A percentile compares a stretch with the other conserved stretches of the same genome.
Evolutionary conservation across 768 basidiomycete species (phyloP).

Genomic region (Podaxis sp.): DNA sequence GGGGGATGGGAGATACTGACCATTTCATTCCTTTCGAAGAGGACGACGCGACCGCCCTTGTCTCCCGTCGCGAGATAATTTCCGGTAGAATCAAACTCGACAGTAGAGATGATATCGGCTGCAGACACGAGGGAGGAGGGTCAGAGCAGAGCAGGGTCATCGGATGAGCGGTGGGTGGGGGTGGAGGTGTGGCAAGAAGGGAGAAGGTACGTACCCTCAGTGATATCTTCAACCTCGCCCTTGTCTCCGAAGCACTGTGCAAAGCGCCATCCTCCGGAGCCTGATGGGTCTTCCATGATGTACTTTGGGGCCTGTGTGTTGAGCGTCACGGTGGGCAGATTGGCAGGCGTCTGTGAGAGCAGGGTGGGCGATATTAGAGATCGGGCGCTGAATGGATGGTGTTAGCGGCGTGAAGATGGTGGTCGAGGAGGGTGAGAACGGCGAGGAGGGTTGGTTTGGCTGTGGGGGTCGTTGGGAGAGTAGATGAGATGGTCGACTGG

Average conservation of each 20-base stretch:
- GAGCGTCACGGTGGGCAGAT: slow-evolving; percentile 18
- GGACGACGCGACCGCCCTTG: slow-evolving; percentile 97
- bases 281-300: slow-evolving; percentile 82
- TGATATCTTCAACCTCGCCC: slow-evolving; percentile 99
- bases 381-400: slow-evolving; percentile 10
- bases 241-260: slow-evolving; percentile 99
- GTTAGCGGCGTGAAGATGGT: slow-evolving; percentile 18
- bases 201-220: slow-evolving; percentile 70
- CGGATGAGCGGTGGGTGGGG: neutral
- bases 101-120: slow-evolving; percentile 99
- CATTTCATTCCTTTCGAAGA: slow-evolving; percentile 98
- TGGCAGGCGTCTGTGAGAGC: slow-evolving; percentile 19
- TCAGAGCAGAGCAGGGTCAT: slow-evolving; percentile 3
- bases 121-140: slow-evolving; percentile 23
- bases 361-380: slow-evolving; percentile 8
- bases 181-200: neutral
- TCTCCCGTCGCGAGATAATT: slow-evolving; percentile 99
- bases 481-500: slow-evolving; percentile 9
- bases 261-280: slow-evolving; percentile 94
- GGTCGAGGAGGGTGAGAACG: slow-evolving; percentile 21
- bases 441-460: slow-evolving; percentile 20
- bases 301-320: slow-evolving; percentile 20
- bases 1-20: slow-evolving; percentile 39
- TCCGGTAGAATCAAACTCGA: slow-evolving; percentile 99
- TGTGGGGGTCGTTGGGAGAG: slow-evolving; percentile 23